Evolutionary conservation across 441 rosid species (phyloP).

Genomic region (Croton laevigatus): DNA sequence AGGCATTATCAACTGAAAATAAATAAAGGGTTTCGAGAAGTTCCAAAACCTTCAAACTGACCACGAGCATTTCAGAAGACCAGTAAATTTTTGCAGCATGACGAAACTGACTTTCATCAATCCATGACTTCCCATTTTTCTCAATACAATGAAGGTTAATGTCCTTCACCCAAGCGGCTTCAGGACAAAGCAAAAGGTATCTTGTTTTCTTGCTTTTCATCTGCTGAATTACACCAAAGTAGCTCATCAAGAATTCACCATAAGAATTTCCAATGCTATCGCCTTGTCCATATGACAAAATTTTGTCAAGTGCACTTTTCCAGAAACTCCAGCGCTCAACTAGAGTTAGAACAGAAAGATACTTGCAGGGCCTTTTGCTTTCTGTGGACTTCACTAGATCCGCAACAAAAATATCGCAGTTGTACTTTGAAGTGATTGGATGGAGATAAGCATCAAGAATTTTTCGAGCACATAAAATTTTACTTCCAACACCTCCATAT

Average conservation of each 20-base stretch:
- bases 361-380: neutral
- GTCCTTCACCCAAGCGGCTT: slow-evolving; percentile 11
- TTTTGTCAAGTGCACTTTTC: neutral
- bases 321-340: slow-evolving; percentile 4
- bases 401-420: slow-evolving; percentile 5
- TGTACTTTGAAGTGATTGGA: slow-evolving; percentile 16
- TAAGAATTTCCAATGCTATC: slow-evolving; percentile 10
- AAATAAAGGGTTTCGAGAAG: neutral
- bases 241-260: slow-evolving; percentile 13
- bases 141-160: neutral
- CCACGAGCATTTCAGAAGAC: neutral
- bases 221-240: slow-evolving; percentile 12
- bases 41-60: slow-evolving; percentile 1
- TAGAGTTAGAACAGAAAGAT: neutral
- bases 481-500: slow-evolving; percentile 32
- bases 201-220: neutral
- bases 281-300: neutral
- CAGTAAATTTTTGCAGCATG: neutral
- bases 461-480: slow-evolving; percentile 33
- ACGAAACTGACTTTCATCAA: slow-evolving; percentile 3
- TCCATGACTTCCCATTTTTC: neutral
- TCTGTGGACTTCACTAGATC: neutral
- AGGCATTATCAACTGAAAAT: slow-evolving; percentile 3
- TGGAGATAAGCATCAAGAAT: slow-evolving; percentile 40
- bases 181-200: slow-evolving; percentile 11